Base-by-base conservation (phyloP, 371 early-diverging fungal species). In the Circinella umbellata region DNA sequence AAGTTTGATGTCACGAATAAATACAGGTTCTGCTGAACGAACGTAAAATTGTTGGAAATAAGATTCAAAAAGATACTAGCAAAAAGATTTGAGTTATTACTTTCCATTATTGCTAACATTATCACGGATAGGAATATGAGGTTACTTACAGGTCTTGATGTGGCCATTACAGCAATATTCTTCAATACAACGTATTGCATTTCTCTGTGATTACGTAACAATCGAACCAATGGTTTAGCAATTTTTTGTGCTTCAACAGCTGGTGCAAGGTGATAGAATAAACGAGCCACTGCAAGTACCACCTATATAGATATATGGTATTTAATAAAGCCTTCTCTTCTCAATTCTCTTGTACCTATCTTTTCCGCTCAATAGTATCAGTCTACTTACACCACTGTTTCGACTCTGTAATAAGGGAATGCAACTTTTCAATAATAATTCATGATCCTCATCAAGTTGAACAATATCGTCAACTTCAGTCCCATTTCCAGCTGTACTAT, bases 351-450 rank as follows among this genome's bases (percentile, higher is more conserved):
- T 27, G 27, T 27, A 27, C 27, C 27, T 27, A 27, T 27, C 27
- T 1, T 27, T 27, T 27, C 27, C 0, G 27, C 2, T 27, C 27
- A 27, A 27, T 27, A 27, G 20, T 17, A 3, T 42, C 53, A 6
- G 10, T 38, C 61, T 42, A 80, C 80, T 60, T 85, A 90, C 96
- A 20, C 94, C 91, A 70, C 93, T 89, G 74, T 95, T 97, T 57
- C 93, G 87, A 75, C 93, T 95, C 68, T 91, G 89, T n/a, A 96
- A 80, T 14, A 97, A 80, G 39, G 95, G 95, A n/a, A 81, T 69
- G 62, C 90, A 87, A 4, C 92, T 87, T 48, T 84, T 81, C 14
- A 96, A 73, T 37, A 96, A 76, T 38, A 94, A 83, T 37, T 83
- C 85, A 68, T 94, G 95, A 73, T 97, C 97, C 4, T 84, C 78